Percentiles rank a stretch among this genome's conserved stretches.
These are phyloP conservation scores for Ceratocystis cacaofunesta DNA, from an alignment of 2,329 filamentous ascomycete species.

Conservation along the genomic window DNA sequence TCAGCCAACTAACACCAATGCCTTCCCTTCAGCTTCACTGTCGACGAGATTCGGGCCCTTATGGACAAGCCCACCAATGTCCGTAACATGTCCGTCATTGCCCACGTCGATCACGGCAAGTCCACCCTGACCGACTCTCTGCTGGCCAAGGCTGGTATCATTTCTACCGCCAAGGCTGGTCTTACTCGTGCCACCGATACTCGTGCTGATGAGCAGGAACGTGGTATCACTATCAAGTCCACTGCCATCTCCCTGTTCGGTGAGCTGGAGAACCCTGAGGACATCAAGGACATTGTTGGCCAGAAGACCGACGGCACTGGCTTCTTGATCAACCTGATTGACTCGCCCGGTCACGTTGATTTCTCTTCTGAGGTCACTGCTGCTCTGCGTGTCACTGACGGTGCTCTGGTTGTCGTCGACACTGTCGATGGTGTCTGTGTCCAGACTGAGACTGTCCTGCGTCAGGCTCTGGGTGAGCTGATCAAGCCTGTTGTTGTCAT, in stretches of 20 bases:
- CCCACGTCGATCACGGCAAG: slow-evolving; percentile 99
- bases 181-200: slow-evolving; percentile 94
- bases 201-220: slow-evolving; percentile 93
- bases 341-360: slow-evolving; percentile 99
- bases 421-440: slow-evolving; percentile 99
- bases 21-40: slow-evolving; percentile 65
- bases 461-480: slow-evolving; percentile 97
- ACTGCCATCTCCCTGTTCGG: slow-evolving; percentile 98
- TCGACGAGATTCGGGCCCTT: slow-evolving; percentile 72
- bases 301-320: slow-evolving; percentile 81
- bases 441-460: slow-evolving; percentile 98
- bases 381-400: slow-evolving; percentile 98
- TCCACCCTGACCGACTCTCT: slow-evolving; percentile 99
- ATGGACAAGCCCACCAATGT: slow-evolving; percentile 69
- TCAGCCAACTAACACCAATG: slow-evolving; percentile 30
- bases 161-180: slow-evolving; percentile 93
- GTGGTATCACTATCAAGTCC: slow-evolving; percentile 99
- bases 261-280: slow-evolving; percentile 62
- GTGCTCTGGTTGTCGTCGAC: slow-evolving; percentile 98
- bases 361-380: slow-evolving; percentile 99
- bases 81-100: slow-evolving; percentile 99
- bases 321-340: slow-evolving; percentile 99
- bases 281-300: slow-evolving; percentile 85
- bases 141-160: slow-evolving; percentile 98
- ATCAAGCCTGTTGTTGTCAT: slow-evolving; percentile 99